phyloP scores from a whole-genome alignment of 805 yeast species.

The Wickerhamiella parazyma region DNA sequence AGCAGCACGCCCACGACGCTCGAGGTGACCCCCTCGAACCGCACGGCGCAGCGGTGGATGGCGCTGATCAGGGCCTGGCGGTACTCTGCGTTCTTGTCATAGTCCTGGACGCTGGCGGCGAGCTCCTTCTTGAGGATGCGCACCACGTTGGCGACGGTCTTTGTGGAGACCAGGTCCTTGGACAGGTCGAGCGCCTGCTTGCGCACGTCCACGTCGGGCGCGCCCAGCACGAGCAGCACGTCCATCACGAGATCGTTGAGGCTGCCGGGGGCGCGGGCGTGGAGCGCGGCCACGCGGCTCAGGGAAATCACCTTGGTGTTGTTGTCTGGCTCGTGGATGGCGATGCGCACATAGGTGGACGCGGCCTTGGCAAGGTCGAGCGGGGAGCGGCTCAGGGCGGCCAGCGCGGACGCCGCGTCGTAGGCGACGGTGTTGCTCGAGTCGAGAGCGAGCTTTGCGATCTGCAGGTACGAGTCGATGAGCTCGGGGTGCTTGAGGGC shows the following conservation, averaged over 20 bases:
- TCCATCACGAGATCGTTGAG: conserved; percentile 76
- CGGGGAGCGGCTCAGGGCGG: conserved; percentile 44
- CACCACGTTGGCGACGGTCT: conserved; percentile 89
- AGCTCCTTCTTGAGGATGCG: conserved; percentile 86
- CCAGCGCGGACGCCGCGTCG: conserved; percentile 79
- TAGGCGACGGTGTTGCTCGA: conserved; percentile 43
- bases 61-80: conserved; percentile 79
- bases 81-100: conserved; percentile 72
- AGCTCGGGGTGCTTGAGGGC: conserved; percentile 49
- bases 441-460: conserved; percentile 62
- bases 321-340: conserved; percentile 86
- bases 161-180: conserved; percentile 63
- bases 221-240: conserved; percentile 67
- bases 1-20: conserved; percentile 77
- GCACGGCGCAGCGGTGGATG: conserved; percentile 77
- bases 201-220: conserved; percentile 86
- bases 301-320: conserved; percentile 87
- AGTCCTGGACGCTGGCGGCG: conserved; percentile 49
- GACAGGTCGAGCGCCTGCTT: conserved; percentile 74
- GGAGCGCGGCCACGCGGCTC: conserved; percentile 69
- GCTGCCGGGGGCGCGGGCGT: conserved; percentile 62
- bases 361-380: conserved; percentile 67
- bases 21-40: conserved; percentile 82
- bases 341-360: conserved; percentile 70
- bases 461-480: conserved; percentile 54